phyloP scores from a whole-genome alignment of 768 basidiomycete genomes.

The Hygrophorus pudorinus region DNA sequence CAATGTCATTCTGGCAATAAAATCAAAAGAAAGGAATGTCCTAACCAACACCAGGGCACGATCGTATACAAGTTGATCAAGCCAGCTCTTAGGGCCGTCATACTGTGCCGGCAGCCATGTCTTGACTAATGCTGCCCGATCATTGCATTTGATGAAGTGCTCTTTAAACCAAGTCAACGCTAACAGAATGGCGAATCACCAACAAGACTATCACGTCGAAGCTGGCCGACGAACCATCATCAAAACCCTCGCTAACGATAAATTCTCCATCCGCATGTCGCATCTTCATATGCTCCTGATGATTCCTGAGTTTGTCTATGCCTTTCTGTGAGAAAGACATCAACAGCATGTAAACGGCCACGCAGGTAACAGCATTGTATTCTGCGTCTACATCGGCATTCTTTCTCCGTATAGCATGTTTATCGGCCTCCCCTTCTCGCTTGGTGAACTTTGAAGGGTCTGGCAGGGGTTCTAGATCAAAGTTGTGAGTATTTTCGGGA shows the following conservation, averaged over 20 bases:
- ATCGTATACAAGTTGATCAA: slow-evolving; percentile 90
- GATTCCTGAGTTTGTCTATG: slow-evolving; percentile 69
- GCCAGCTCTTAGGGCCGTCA: slow-evolving; percentile 70
- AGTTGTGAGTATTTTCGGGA: slow-evolving; percentile 7
- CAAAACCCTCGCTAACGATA: slow-evolving; percentile 69
- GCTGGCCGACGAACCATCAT: slow-evolving; percentile 45
- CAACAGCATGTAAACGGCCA: slow-evolving; percentile 83
- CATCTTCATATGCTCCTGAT: slow-evolving; percentile 79
- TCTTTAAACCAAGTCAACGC: slow-evolving; percentile 87
- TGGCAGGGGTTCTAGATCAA: slow-evolving; percentile 57
- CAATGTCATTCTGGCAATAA: background rate
- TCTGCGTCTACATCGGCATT: slow-evolving; percentile 74
- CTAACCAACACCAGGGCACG: slow-evolving; percentile 78
- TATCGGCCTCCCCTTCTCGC: slow-evolving; percentile 64
- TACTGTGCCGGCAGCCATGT: slow-evolving; percentile 81
- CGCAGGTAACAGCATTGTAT: slow-evolving; percentile 74
- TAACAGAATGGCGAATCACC: slow-evolving; percentile 19
- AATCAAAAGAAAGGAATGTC: slow-evolving; percentile 8
- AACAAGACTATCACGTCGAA: background rate
- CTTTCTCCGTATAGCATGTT: slow-evolving; percentile 55
- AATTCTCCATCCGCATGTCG: slow-evolving; percentile 67
- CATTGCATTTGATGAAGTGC: slow-evolving; percentile 90
- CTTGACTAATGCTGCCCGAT: slow-evolving; percentile 81
- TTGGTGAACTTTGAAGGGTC: slow-evolving; percentile 69
- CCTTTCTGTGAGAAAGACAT: slow-evolving; percentile 93